These are phyloP conservation scores for Microsporum audouinii DNA, from an alignment of 2,329 filamentous ascomycete genomes.

Conservation along the genomic window DNA sequence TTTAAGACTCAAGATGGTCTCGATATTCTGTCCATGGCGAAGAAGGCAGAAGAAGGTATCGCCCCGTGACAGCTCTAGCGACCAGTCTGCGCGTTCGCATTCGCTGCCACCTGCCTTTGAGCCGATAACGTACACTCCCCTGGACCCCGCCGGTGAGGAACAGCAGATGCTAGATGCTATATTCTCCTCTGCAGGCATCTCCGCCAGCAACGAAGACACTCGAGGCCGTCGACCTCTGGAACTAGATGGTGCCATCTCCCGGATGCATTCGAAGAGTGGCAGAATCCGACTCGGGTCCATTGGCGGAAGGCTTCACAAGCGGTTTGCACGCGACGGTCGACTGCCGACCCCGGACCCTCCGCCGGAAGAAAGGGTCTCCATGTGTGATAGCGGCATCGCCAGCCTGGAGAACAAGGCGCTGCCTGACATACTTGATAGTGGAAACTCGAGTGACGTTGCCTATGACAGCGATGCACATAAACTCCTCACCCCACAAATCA, in stretches of 20 bases:
- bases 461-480: slow-evolving; percentile 35
- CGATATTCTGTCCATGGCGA: slow-evolving; percentile 2
- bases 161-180: slow-evolving; percentile 4
- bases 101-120: neutral
- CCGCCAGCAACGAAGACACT: neutral
- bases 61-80: neutral
- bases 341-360: slow-evolving; percentile 10
- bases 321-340: slow-evolving; percentile 25
- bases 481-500: slow-evolving; percentile 26
- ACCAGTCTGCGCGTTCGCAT: neutral
- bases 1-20: neutral
- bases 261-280: neutral
- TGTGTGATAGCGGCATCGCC: neutral
- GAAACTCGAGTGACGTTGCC: slow-evolving; percentile 28
- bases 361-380: slow-evolving; percentile 8
- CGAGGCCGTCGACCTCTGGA: neutral
- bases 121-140: neutral
- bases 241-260: neutral
- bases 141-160: neutral
- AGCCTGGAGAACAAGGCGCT: slow-evolving; percentile 11
- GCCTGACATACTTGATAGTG: slow-evolving; percentile 20
- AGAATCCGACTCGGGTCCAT: slow-evolving; percentile 12
- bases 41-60: neutral
- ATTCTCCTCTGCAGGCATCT: neutral
- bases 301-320: slow-evolving; percentile 22